Conservation (phyloP, 441 rosid species). For the Croton setiger region DNA sequence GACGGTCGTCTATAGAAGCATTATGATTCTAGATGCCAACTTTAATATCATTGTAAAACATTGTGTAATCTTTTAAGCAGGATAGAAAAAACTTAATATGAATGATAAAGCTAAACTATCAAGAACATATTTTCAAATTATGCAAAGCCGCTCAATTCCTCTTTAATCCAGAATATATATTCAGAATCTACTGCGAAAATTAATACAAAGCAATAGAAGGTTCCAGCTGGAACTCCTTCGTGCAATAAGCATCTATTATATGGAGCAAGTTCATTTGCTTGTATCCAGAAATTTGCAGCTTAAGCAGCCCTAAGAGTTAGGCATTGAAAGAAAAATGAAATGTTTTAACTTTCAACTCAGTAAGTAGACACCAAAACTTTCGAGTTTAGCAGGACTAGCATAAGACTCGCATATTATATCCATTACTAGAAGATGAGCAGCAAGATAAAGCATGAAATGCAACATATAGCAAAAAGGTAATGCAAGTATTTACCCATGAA, state of each 20-base stretch:
- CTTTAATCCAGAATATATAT: not conserved
- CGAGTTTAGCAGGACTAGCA: not conserved
- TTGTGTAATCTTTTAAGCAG: not conserved
- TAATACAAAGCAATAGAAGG: not conserved
- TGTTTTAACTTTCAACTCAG: not conserved
- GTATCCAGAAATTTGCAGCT: conserved; percentile 3
- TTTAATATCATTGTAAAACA: not conserved
- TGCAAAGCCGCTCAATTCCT: not conserved
- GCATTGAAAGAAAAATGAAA: not conserved
- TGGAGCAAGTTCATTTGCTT: not conserved
- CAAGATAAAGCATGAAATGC: not conserved
- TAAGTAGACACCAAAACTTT: not conserved
- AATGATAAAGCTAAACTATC: not conserved
- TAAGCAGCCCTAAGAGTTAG: conserved; percentile 9
- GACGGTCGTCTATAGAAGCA: not conserved
- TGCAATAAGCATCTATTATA: too few species aligned
- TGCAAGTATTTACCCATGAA: conserved; percentile 67
- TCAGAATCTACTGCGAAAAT: not conserved
- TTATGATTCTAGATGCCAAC: not conserved
- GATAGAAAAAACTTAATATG: not conserved
- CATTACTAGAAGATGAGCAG: conserved; percentile 4
- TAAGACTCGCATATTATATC: not conserved
- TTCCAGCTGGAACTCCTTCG: not conserved
- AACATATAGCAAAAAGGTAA: conserved; percentile 4
- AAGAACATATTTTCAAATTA: not conserved